phyloP scores from a whole-genome alignment of 768 basidiomycete species.

The Chalciporus chontae region DNA sequence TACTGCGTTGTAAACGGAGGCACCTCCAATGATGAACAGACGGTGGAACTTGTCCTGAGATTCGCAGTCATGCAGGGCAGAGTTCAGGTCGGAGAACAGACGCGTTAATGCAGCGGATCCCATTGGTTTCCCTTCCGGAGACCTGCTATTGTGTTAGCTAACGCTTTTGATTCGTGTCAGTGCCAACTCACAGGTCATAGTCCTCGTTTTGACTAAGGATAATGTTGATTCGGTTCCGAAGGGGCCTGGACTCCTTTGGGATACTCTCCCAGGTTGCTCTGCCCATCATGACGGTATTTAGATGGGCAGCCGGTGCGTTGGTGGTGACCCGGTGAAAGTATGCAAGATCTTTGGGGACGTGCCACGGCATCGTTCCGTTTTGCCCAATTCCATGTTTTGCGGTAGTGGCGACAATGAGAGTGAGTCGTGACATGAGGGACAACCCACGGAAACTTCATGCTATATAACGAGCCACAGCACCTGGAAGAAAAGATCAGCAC shows the following conservation, averaged over 20 bases:
- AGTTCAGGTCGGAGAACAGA: constrained; percentile 22
- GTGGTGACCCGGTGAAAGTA: constrained; percentile 87
- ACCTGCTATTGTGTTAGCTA: constrained; percentile 16
- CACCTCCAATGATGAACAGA: constrained; percentile 90
- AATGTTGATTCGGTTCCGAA: constrained; percentile 71
- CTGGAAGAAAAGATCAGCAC: too few species aligned
- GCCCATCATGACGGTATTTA: constrained; percentile 91
- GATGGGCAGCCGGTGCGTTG: constrained; percentile 46
- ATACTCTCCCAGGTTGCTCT: constrained; percentile 98
- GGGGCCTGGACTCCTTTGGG: constrained; percentile 76
- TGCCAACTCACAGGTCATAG: constrained; percentile 57
- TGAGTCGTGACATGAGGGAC: constrained; percentile 54
- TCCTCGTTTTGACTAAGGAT: constrained; percentile 62
- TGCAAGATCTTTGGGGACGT: constrained; percentile 81
- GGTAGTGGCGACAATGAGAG: constrained; percentile 93
- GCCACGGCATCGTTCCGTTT: constrained; percentile 79
- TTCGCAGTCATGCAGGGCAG: constrained; percentile 14
- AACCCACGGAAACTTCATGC: too few species aligned
- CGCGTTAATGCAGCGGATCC: constrained; percentile 26
- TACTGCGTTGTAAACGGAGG: constrained; percentile 72
- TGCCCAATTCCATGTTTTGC: constrained; percentile 83
- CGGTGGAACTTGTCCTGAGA: constrained; percentile 40
- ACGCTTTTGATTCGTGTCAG: not conserved
- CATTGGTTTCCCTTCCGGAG: constrained; percentile 2
- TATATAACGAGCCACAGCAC: too few species aligned